phyloP scores from a whole-genome alignment of 2,329 filamentous ascomycete species.

The Herpotrichia juniperi region DNA sequence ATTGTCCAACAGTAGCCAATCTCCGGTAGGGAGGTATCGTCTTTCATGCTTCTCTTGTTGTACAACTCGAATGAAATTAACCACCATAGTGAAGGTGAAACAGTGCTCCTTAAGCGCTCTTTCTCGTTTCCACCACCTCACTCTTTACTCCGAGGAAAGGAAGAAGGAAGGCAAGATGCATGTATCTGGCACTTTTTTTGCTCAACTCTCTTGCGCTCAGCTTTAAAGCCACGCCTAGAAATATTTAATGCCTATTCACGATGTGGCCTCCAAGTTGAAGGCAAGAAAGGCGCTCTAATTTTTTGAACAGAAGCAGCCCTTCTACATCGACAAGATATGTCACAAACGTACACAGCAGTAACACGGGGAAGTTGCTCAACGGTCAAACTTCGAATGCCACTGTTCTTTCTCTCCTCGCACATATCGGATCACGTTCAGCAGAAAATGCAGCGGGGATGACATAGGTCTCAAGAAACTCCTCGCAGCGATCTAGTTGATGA shows the following conservation, averaged over 20 bases:
- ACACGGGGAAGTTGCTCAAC: background rate
- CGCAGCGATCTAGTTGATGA: conserved; percentile 46
- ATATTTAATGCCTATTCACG: background rate
- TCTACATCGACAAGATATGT: background rate
- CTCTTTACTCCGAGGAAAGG: background rate
- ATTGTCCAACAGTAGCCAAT: background rate
- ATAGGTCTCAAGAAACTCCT: conserved; percentile 43
- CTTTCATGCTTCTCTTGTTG: background rate
- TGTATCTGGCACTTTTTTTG: background rate
- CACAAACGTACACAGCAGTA: background rate
- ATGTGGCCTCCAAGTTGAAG: background rate
- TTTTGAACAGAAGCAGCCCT: background rate
- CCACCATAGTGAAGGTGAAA: background rate
- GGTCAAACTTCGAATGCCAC: background rate
- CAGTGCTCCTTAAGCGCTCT: background rate
- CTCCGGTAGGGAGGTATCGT: background rate
- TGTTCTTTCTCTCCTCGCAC: conserved; percentile 43
- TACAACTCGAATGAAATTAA: background rate
- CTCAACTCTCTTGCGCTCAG: background rate
- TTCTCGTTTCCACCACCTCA: background rate
- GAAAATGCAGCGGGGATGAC: conserved; percentile 48
- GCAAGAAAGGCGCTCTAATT: background rate
- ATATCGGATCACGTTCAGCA: conserved; percentile 50
- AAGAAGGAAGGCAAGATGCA: background rate
- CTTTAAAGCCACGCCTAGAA: background rate